Percentiles rank a stretch among this genome's conserved stretches.
phyloP scores from a whole-genome alignment of 2,329 filamentous ascomycete genomes.

The Aspergillus sp. region DNA sequence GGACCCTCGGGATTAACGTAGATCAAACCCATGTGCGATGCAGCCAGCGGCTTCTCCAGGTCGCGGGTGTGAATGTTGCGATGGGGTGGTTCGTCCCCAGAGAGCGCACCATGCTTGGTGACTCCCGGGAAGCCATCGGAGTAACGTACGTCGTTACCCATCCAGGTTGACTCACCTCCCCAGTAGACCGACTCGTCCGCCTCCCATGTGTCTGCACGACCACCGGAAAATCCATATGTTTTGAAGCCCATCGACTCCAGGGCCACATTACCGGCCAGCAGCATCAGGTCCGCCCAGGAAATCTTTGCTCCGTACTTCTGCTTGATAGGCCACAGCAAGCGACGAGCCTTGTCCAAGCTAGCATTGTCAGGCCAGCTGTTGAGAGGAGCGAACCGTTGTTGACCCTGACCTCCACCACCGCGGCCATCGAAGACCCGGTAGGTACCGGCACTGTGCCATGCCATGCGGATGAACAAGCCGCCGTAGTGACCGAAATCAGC shows the following conservation, averaged over 20 bases:
- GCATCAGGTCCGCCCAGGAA: constrained; percentile 73
- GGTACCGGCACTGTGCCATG: constrained; percentile 78
- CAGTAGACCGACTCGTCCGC: constrained; percentile 76
- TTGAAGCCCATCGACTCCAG: constrained; percentile 75
- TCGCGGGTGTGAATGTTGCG: constrained; percentile 60
- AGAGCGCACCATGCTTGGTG: constrained; percentile 30
- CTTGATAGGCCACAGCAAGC: constrained; percentile 78
- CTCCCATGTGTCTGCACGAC: constrained; percentile 72
- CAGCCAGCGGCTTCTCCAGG: constrained; percentile 67
- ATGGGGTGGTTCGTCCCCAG: constrained; percentile 8
- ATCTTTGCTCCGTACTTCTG: constrained; percentile 83
- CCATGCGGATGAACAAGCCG: constrained; percentile 77
- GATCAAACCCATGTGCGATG: constrained; percentile 74
- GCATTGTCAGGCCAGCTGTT: constrained; percentile 83
- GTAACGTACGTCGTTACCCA: constrained; percentile 74
- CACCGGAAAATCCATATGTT: constrained; percentile 72
- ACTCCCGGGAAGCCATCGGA: constrained; percentile 20
- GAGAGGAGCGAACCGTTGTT: constrained; percentile 77
- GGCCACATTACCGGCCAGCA: constrained; percentile 74
- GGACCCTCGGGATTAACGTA: constrained; percentile 82
- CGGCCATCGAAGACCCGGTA: constrained; percentile 75
- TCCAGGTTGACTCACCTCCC: constrained; percentile 73
- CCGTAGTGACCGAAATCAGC: constrained; percentile 81
- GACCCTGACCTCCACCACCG: constrained; percentile 71
- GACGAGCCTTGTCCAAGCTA: constrained; percentile 76